Conservation (phyloP, 495 filamentous ascomycete species). For the Ramalina intermedia region DNA sequence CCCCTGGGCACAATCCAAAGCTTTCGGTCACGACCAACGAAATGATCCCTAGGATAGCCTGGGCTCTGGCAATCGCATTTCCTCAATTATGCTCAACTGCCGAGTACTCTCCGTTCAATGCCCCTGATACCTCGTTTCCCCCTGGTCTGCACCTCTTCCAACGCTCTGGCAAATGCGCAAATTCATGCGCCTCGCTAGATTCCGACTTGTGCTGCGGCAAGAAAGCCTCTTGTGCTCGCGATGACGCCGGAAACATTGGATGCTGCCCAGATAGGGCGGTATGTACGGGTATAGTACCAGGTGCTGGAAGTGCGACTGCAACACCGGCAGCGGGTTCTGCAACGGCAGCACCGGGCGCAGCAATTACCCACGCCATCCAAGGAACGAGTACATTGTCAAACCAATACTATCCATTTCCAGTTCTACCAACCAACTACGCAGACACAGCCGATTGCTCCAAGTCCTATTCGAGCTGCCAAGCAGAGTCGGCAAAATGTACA, state of each 20-base stretch:
- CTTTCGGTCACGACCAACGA: neutral
- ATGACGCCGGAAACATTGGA: slow-evolving; percentile 44
- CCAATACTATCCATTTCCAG: slow-evolving; percentile 49
- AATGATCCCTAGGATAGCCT: neutral
- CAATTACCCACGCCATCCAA: slow-evolving; percentile 9
- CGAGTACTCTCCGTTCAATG: slow-evolving; percentile 7
- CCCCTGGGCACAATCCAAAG: too few relatives aligned
- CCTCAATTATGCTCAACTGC: neutral
- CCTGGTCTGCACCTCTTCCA: slow-evolving; percentile 8
- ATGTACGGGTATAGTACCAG: slow-evolving; percentile 44
- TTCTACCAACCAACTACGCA: slow-evolving; percentile 49
- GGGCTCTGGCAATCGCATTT: neutral
- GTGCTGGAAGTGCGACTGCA: slow-evolving; percentile 18
- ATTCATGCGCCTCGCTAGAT: slow-evolving; percentile 5
- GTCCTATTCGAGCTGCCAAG: slow-evolving; percentile 50
- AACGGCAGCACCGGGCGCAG: slow-evolving; percentile 6
- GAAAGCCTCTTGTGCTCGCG: slow-evolving; percentile 39
- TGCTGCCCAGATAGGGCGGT: slow-evolving; percentile 48
- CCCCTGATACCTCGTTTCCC: neutral
- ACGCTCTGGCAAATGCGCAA: slow-evolving; percentile 12
- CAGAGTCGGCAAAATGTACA: slow-evolving; percentile 49
- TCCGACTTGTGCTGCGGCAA: slow-evolving; percentile 36
- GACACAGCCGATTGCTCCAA: slow-evolving; percentile 50
- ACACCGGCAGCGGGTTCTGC: slow-evolving; percentile 20
- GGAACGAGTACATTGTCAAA: slow-evolving; percentile 26